Conservation (phyloP, 2,329 filamentous ascomycete species). For the Grosmannia serpens region DNA sequence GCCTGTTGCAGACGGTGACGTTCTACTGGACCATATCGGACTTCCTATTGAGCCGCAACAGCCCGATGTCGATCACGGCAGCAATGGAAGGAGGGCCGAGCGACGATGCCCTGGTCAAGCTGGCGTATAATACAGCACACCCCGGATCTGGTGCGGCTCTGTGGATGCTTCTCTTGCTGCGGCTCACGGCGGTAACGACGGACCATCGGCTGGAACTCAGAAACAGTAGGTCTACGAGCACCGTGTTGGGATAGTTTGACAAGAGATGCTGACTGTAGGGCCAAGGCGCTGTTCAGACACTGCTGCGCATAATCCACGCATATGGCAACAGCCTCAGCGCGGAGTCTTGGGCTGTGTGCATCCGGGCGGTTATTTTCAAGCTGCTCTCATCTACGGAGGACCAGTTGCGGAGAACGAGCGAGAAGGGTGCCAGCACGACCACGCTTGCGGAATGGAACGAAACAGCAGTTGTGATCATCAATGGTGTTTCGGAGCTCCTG, state of each 20-base stretch:
- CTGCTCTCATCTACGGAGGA: constrained; percentile 60
- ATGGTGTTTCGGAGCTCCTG: constrained; percentile 60
- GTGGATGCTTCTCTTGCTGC: constrained; percentile 66
- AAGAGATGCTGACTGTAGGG: neutral
- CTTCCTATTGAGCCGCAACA: constrained; percentile 56
- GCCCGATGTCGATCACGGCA: constrained; percentile 45
- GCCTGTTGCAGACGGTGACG: constrained; percentile 57
- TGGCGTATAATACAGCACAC: constrained; percentile 47
- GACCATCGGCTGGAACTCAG: constrained; percentile 65
- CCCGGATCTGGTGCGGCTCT: constrained; percentile 57
- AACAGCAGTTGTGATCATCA: constrained; percentile 63
- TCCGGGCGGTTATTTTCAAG: constrained; percentile 69
- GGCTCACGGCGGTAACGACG: constrained; percentile 59
- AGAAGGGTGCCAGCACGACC: constrained; percentile 26
- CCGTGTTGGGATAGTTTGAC: constrained; percentile 19
- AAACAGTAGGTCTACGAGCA: constrained; percentile 44
- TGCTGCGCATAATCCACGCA: constrained; percentile 84
- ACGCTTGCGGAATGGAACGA: constrained; percentile 54
- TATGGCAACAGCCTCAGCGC: constrained; percentile 71
- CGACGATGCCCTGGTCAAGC: constrained; percentile 43
- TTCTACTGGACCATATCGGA: constrained; percentile 96
- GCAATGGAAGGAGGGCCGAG: constrained; percentile 42
- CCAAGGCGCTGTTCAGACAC: constrained; percentile 68
- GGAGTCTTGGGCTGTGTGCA: constrained; percentile 72
- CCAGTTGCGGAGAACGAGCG: constrained; percentile 32